Evolutionary conservation across 352 stramenopile genomes (phyloP).

Genomic region (Phytophthora hibernalis): DNA sequence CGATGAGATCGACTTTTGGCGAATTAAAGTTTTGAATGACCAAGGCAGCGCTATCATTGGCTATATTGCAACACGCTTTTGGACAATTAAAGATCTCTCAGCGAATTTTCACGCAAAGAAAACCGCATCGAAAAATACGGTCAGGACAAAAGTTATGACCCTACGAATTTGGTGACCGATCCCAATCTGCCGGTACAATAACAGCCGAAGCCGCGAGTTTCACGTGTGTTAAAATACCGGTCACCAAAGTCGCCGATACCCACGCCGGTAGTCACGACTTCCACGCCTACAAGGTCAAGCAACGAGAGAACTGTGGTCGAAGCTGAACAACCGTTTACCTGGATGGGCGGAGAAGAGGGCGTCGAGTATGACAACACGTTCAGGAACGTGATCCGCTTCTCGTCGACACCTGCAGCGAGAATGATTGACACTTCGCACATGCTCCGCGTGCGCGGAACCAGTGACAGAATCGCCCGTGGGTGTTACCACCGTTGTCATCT

Average conservation of each 20-base stretch:
- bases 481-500: constrained; percentile 56
- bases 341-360: constrained; percentile 76
- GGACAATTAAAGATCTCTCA: no score
- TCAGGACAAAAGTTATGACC: no score
- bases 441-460: constrained; percentile 49
- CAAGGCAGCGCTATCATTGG: no score
- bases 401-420: constrained; percentile 80
- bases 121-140: no score
- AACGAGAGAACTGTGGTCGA: background rate
- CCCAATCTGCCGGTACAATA: no score
- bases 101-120: no score
- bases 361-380: constrained; percentile 94
- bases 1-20: no score
- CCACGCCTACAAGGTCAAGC: constrained; percentile 48
- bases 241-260: no score
- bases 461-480: constrained; percentile 64
- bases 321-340: constrained; percentile 19
- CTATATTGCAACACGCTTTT: no score
- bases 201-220: no score
- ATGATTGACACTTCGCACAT: constrained; percentile 95
- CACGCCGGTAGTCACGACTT: constrained; percentile 80
- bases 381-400: constrained; percentile 93
- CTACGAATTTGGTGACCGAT: no score
- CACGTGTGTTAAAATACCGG: constrained; percentile 84
- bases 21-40: no score